phyloP scores from a whole-genome alignment of 805 yeast species.

The Wickerhamiella cacticola region DNA sequence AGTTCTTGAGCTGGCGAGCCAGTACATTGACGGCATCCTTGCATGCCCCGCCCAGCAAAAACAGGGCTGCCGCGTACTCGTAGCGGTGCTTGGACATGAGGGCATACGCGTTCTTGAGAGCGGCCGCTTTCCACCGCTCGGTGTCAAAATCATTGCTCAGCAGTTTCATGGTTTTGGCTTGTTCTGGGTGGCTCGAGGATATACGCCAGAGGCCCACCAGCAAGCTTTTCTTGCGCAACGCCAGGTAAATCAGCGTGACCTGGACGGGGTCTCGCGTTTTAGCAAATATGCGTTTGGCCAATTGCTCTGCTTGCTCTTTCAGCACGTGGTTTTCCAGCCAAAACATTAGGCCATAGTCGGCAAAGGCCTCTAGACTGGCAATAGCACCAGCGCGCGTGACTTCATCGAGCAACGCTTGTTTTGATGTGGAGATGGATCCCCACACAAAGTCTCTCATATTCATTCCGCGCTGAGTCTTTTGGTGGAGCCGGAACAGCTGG shows the following conservation, averaged over 20 bases:
- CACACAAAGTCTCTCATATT: slow-evolving; percentile 74
- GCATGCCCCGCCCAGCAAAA: slow-evolving; percentile 61
- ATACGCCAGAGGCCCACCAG: slow-evolving; percentile 77
- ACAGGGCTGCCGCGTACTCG: slow-evolving; percentile 80
- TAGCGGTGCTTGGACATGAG: slow-evolving; percentile 77
- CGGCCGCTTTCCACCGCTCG: slow-evolving; percentile 76
- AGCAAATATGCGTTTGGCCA: slow-evolving; percentile 63
- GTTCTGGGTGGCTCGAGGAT: slow-evolving; percentile 62
- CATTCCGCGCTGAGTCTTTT: slow-evolving; percentile 38
- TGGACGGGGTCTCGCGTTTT: slow-evolving; percentile 56
- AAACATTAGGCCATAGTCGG: slow-evolving; percentile 51
- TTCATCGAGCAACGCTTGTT: slow-evolving; percentile 47
- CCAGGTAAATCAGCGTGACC: slow-evolving; percentile 64
- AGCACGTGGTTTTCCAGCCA: slow-evolving; percentile 50
- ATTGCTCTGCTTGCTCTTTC: slow-evolving; percentile 44
- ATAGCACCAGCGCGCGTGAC: slow-evolving; percentile 29
- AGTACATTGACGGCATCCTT: slow-evolving; percentile 70
- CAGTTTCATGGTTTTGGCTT: slow-evolving; percentile 67
- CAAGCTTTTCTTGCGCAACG: slow-evolving; percentile 64
- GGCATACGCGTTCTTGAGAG: slow-evolving; percentile 85
- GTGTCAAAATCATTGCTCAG: slow-evolving; percentile 63
- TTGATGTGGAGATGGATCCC: slow-evolving; percentile 77
- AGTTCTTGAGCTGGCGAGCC: slow-evolving; percentile 52
- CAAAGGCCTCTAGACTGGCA: slow-evolving; percentile 26
- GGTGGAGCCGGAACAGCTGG: slow-evolving; percentile 49